Evolutionary conservation across 768 basidiomycete genomes (phyloP).

Genomic region (Melanogaster broomeanus): DNA sequence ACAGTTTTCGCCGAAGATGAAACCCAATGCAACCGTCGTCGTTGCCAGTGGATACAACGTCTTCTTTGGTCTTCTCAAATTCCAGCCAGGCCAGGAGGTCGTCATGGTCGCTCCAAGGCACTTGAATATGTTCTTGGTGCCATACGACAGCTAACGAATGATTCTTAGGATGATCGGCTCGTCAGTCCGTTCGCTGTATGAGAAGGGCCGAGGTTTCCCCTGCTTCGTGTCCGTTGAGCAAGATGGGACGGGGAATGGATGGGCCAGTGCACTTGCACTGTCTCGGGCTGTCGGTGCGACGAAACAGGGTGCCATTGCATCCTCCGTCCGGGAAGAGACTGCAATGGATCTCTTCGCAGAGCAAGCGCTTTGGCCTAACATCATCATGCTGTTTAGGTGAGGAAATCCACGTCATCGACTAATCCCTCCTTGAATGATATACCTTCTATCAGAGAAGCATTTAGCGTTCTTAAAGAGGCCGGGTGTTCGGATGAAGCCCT

Average conservation of each 20-base stretch:
- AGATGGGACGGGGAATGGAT: slow-evolving; percentile 52
- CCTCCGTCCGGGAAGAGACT: slow-evolving; percentile 62
- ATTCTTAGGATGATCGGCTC: slow-evolving; percentile 61
- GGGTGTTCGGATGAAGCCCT: slow-evolving; percentile 68
- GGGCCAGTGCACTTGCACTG: slow-evolving; percentile 50
- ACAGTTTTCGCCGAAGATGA: slow-evolving; percentile 50
- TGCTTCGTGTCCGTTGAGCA: slow-evolving; percentile 68
- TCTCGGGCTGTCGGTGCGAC: slow-evolving; percentile 62
- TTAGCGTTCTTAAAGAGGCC: slow-evolving; percentile 60
- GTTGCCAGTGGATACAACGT: slow-evolving; percentile 70
- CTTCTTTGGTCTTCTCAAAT: slow-evolving; percentile 57
- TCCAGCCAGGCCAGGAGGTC: slow-evolving; percentile 54
- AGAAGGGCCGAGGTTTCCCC: slow-evolving; percentile 61
- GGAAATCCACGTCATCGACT: background rate
- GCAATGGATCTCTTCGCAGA: slow-evolving; percentile 68
- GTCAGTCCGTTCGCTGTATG: slow-evolving; percentile 60
- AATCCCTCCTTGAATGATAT: background rate
- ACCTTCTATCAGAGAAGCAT: slow-evolving; percentile 50
- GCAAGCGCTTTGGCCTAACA: slow-evolving; percentile 68
- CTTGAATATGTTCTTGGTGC: background rate
- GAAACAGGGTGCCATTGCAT: slow-evolving; percentile 62
- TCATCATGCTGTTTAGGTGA: slow-evolving; percentile 61
- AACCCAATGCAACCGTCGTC: slow-evolving; percentile 49
- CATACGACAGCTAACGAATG: background rate
- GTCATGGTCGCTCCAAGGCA: slow-evolving; percentile 68